Percentiles rank a stretch among this genome's conserved stretches.
phyloP scores from a whole-genome alignment of 2,329 filamentous ascomycete species.

The Fusarium sp. region DNA sequence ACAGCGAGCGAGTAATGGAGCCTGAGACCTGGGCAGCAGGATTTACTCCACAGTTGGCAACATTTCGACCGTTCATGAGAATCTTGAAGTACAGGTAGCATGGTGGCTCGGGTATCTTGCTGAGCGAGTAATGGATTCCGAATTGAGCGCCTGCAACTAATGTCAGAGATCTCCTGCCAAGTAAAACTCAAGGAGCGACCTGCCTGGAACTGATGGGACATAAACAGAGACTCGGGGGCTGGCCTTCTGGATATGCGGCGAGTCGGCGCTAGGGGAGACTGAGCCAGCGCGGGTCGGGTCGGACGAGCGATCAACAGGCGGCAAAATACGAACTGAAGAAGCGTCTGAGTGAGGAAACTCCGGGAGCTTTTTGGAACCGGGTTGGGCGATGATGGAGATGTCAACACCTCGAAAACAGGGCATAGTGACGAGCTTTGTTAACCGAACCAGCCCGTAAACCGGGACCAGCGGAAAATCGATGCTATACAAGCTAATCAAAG shows the following conservation, averaged over 20 bases:
- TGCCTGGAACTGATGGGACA: constrained; percentile 65
- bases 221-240: constrained; percentile 64
- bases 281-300: constrained; percentile 30
- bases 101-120: constrained; percentile 45
- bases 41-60: constrained; percentile 65
- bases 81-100: constrained; percentile 65
- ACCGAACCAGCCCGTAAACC: background rate
- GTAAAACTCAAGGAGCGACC: background rate
- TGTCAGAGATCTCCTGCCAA: constrained; percentile 8
- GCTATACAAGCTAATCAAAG: background rate
- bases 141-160: constrained; percentile 59
- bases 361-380: constrained; percentile 52
- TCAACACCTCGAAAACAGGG: constrained; percentile 61
- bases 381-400: constrained; percentile 54
- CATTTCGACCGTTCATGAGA: constrained; percentile 62
- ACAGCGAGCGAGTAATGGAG: constrained; percentile 59
- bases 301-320: constrained; percentile 19
- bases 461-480: background rate
- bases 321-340: constrained; percentile 53
- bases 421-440: constrained; percentile 49
- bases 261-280: background rate
- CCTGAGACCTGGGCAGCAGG: constrained; percentile 48
- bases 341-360: constrained; percentile 67
- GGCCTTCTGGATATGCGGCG: constrained; percentile 42
- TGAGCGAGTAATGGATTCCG: constrained; percentile 60